Evolutionary conservation across 2,329 filamentous ascomycete genomes (phyloP).

Genomic region (Colletotrichum orchidophilum): DNA sequence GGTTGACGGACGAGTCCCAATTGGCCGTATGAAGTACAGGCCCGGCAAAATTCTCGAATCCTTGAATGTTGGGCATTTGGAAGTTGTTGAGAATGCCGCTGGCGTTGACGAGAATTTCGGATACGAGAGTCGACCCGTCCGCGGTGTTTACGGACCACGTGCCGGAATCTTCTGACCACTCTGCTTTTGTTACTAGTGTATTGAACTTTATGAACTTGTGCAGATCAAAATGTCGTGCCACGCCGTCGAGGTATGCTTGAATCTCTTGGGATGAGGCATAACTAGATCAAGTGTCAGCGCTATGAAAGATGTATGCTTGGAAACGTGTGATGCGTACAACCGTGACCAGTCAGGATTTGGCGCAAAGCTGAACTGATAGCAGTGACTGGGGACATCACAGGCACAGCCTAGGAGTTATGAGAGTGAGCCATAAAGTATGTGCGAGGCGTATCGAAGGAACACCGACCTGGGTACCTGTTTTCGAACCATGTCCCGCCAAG

Average conservation of each 20-base stretch:
- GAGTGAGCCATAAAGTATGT: neutral
- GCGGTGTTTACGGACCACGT: constrained; percentile 45
- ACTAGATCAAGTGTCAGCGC: constrained; percentile 6
- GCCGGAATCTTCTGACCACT: constrained; percentile 46
- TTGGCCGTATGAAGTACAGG: constrained; percentile 54
- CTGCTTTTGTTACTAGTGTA: constrained; percentile 37
- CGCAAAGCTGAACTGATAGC: constrained; percentile 53
- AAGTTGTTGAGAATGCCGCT: constrained; percentile 44
- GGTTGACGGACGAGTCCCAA: constrained; percentile 51
- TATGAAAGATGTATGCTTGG: neutral
- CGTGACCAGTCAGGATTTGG: constrained; percentile 51
- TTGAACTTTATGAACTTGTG: constrained; percentile 41
- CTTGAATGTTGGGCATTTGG: constrained; percentile 59
- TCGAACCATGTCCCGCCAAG: constrained; percentile 57
- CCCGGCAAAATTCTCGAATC: constrained; percentile 55
- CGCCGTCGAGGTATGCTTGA: constrained; percentile 49
- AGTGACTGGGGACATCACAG: constrained; percentile 54
- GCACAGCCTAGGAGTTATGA: constrained; percentile 44
- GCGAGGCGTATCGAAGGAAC: neutral
- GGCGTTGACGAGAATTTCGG: constrained; percentile 36
- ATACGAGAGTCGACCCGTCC: constrained; percentile 9
- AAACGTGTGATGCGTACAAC: constrained; percentile 32
- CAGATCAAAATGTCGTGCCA: constrained; percentile 46
- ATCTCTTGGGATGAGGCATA: constrained; percentile 51
- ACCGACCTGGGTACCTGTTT: constrained; percentile 42